Evolutionary conservation across 768 basidiomycete species (phyloP).

Genomic region (Phanerodontia chrysosporium): DNA sequence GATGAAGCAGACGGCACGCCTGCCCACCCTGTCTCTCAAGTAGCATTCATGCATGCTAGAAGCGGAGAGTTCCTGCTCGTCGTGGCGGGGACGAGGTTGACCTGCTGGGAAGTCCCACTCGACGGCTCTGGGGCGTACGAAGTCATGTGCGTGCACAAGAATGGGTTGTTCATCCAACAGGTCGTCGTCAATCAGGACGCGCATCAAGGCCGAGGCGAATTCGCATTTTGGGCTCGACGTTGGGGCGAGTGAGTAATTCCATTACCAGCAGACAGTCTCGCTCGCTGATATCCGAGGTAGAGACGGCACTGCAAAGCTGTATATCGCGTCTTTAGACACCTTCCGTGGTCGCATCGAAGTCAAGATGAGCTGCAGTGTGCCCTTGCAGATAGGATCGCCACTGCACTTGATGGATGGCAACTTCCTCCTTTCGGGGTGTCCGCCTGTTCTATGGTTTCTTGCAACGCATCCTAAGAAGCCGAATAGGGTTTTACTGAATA

Average conservation of each 20-base stretch:
- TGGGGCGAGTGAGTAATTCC: constrained; percentile 13
- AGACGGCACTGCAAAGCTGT: not conserved
- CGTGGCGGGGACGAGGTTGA: constrained; percentile 21
- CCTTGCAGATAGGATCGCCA: constrained; percentile 14
- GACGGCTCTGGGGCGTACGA: constrained; percentile 28
- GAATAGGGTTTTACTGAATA: not conserved
- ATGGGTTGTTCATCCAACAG: constrained; percentile 19
- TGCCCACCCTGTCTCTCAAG: constrained; percentile 20
- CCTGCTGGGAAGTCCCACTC: constrained; percentile 34
- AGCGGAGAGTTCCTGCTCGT: constrained; percentile 30
- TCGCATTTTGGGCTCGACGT: constrained; percentile 20
- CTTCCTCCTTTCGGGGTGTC: constrained; percentile 20
- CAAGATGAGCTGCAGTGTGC: constrained; percentile 8
- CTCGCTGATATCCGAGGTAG: not conserved
- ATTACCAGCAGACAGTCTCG: not conserved
- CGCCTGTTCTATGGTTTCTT: constrained; percentile 17
- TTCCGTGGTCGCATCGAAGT: constrained; percentile 27
- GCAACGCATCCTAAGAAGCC: not conserved
- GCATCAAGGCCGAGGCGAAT: constrained; percentile 15
- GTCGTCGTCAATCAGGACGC: constrained; percentile 28
- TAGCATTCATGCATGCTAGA: constrained; percentile 26
- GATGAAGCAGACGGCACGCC: constrained; percentile 9
- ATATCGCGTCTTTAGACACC: constrained; percentile 25
- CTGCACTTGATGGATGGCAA: constrained; percentile 20
- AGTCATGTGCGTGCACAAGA: constrained; percentile 22